phyloP scores from a whole-genome alignment of 805 yeast genomes.

The Ogataea salicorniae region DNA sequence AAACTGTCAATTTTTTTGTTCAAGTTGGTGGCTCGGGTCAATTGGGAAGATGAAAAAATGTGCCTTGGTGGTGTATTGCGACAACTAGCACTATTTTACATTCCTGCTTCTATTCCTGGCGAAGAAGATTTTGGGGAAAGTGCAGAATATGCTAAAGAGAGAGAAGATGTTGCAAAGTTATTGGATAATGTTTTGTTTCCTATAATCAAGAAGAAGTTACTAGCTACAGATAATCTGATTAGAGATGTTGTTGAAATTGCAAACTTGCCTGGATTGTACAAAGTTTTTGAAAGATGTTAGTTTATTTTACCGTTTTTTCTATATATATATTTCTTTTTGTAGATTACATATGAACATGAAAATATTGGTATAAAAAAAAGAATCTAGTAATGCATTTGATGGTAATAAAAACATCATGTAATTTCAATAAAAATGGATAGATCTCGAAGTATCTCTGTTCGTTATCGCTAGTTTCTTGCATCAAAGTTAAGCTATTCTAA shows the following conservation, averaged over 20 bases:
- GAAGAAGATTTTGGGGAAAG: constrained; percentile 15
- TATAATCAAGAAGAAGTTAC: constrained; percentile 49
- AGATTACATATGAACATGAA: no score
- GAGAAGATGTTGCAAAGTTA: constrained; percentile 25
- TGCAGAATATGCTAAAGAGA: constrained; percentile 22
- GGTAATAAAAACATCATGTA: no score
- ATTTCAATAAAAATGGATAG: not conserved
- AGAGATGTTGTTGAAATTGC: constrained; percentile 77
- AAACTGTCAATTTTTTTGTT: constrained; percentile 67
- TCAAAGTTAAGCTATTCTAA: constrained; percentile 1
- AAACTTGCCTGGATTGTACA: constrained; percentile 83
- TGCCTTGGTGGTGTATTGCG: constrained; percentile 63
- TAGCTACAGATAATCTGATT: constrained; percentile 54
- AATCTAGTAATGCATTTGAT: no score
- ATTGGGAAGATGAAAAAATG: constrained; percentile 61
- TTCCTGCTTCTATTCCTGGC: constrained; percentile 52
- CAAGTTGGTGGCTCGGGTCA: constrained; percentile 51
- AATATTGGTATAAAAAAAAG: no score
- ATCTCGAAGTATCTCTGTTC: not conserved
- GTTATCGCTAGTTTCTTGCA: not conserved
- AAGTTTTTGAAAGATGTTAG: constrained; percentile 87
- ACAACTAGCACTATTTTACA: constrained; percentile 68
- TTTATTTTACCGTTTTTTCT: not conserved
- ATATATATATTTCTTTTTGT: not conserved
- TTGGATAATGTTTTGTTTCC: constrained; percentile 67